Evolutionary conservation across 2,329 filamentous ascomycete genomes (phyloP).

Genomic region (Trichoderma koningii): DNA sequence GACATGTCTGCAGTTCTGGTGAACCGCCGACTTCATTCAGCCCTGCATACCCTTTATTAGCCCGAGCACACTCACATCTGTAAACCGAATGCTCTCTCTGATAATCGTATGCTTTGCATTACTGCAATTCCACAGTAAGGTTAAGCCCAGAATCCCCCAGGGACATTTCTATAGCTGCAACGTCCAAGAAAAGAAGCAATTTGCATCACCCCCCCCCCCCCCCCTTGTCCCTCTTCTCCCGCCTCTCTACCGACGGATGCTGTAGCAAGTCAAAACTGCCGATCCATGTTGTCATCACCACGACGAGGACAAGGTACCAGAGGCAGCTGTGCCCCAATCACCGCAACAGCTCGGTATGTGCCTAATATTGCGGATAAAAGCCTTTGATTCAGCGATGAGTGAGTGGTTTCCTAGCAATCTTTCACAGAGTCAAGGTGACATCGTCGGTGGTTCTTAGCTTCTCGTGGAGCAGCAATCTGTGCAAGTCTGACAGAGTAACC

Average conservation of each 20-base stretch:
- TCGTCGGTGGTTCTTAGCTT: background rate
- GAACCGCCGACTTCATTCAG: background rate
- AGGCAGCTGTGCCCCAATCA: background rate
- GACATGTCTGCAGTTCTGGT: background rate
- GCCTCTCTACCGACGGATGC: conserved; percentile 18
- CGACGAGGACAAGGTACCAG: conserved; percentile 18
- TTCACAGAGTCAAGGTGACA: background rate
- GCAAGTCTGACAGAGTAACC: too few species aligned
- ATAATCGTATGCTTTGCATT: background rate
- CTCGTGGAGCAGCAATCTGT: background rate
- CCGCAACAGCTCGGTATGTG: conserved; percentile 1
- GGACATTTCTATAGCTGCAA: background rate
- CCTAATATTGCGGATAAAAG: conserved; percentile 22
- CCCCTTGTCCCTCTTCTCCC: background rate
- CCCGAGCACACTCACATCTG: too few species aligned
- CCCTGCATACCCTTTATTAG: background rate
- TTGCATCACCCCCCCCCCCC: background rate
- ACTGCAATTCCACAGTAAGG: background rate
- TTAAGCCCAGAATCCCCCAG: background rate
- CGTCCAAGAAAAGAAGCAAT: background rate
- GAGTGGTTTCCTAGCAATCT: too few species aligned
- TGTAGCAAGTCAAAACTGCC: background rate
- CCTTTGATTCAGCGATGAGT: background rate
- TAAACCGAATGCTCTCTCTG: background rate
- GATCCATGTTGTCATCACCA: background rate